Evolutionary conservation across 441 rosid genomes (phyloP).

Genomic region (Manihot esculenta): DNA sequence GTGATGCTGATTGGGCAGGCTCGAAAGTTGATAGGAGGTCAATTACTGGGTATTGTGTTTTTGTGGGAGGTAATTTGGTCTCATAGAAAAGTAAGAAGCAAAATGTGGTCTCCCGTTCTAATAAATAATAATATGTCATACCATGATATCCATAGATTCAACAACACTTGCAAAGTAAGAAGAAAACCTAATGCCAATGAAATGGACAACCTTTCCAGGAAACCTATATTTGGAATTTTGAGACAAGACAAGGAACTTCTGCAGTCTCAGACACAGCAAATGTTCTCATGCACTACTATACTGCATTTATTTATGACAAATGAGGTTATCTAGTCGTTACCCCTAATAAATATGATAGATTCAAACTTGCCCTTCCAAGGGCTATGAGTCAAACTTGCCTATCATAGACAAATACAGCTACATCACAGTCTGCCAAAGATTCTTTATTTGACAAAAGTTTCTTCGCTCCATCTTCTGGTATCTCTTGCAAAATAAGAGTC

Average conservation of each 20-base stretch:
- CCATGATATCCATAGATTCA: conserved; percentile 9
- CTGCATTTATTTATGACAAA: background rate
- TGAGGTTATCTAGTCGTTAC: background rate
- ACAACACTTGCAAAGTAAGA: background rate
- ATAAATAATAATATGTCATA: no score
- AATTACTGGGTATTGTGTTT: no score
- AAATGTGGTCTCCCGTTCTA: no score
- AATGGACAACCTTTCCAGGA: background rate
- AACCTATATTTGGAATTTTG: background rate
- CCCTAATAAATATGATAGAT: background rate
- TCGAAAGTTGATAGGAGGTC: no score
- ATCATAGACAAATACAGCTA: conserved; percentile 79
- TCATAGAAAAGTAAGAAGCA: no score
- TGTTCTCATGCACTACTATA: no score
- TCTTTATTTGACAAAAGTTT: conserved; percentile 59
- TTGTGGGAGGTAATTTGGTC: no score
- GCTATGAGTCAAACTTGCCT: conserved; percentile 42
- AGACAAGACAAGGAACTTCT: background rate
- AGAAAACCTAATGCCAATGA: background rate
- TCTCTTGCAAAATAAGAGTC: conserved; percentile 76
- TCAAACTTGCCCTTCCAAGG: conserved; percentile 19
- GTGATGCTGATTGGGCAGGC: no score
- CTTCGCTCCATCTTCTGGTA: conserved; percentile 69
- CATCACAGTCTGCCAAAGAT: conserved; percentile 70
- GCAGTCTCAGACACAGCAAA: background rate